Conservation (phyloP, 129 eudicot genomes). For the Flaveria linearis region DNA sequence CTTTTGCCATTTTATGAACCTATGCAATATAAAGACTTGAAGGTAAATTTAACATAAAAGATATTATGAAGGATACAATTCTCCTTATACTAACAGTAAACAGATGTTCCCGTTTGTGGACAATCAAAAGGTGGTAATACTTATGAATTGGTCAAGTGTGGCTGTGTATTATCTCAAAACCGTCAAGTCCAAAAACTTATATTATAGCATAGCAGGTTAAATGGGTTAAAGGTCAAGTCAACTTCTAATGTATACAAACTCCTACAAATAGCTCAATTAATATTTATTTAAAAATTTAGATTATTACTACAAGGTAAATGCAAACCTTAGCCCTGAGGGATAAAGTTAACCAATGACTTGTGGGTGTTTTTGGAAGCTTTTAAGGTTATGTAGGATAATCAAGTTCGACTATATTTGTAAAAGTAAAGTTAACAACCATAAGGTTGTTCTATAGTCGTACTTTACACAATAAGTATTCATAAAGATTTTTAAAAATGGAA, state of each 20-base stretch:
- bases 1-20: slow-evolving; percentile 90
- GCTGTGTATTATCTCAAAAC: not conserved
- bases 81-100: not conserved
- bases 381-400: not conserved
- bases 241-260: not conserved
- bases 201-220: no score
- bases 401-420: not conserved
- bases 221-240: no score
- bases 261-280: not conserved
- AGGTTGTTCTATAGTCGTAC: not conserved
- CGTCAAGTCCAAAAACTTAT: not conserved
- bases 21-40: slow-evolving; percentile 25
- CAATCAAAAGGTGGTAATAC: not conserved
- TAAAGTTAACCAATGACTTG: not conserved
- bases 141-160: not conserved
- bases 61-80: not conserved
- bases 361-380: not conserved
- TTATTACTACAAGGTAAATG: not conserved
- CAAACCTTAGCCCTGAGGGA: not conserved
- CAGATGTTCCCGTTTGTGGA: not conserved
- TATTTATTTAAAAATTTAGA: not conserved
- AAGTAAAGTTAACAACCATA: not conserved
- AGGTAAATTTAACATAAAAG: not conserved
- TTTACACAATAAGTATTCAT: no score
- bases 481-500: no score